Conservation (phyloP, 2,329 filamentous ascomycete genomes). For the Ascochyta fabae region DNA sequence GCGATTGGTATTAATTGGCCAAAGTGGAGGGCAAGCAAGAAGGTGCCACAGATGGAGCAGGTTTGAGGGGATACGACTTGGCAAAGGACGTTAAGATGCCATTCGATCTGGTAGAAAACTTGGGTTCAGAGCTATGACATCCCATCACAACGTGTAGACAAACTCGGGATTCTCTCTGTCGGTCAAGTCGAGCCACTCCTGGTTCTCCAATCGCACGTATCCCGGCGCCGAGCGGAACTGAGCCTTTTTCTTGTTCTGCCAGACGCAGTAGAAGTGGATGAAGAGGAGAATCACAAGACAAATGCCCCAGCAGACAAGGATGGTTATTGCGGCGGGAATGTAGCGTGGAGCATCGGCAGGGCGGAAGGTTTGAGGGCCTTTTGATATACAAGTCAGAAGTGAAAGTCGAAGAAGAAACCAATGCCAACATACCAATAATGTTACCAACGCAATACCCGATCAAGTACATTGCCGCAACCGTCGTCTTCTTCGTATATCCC, state of each 20-base stretch:
- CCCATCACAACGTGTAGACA: constrained; percentile 60
- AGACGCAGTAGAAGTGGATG: constrained; percentile 67
- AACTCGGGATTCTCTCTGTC: constrained; percentile 71
- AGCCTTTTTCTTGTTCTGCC: constrained; percentile 67
- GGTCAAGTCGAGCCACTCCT: constrained; percentile 72
- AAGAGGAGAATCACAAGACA: constrained; percentile 63
- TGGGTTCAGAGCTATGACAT: background rate
- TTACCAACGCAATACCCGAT: constrained; percentile 52
- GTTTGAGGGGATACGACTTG: background rate
- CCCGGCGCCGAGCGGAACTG: constrained; percentile 58
- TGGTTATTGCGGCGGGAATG: constrained; percentile 67
- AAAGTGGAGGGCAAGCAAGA: constrained; percentile 7
- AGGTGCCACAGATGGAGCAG: constrained; percentile 1
- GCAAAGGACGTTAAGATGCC: background rate
- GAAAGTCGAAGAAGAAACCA: background rate
- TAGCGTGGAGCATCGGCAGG: constrained; percentile 56
- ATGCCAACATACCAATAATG: constrained; percentile 38
- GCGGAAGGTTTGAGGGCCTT: constrained; percentile 53
- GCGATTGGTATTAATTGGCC: constrained; percentile 1
- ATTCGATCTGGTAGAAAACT: background rate
- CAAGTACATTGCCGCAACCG: constrained; percentile 59
- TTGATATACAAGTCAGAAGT: constrained; percentile 24
- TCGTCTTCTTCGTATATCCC: constrained; percentile 66
- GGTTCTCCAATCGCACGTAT: constrained; percentile 69
- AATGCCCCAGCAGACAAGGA: constrained; percentile 65